Percentiles rank a stretch among this genome's conserved stretches.
These are phyloP conservation scores for Aspergillus persii DNA, from an alignment of 2,329 filamentous ascomycete species.

Conservation along the genomic window DNA sequence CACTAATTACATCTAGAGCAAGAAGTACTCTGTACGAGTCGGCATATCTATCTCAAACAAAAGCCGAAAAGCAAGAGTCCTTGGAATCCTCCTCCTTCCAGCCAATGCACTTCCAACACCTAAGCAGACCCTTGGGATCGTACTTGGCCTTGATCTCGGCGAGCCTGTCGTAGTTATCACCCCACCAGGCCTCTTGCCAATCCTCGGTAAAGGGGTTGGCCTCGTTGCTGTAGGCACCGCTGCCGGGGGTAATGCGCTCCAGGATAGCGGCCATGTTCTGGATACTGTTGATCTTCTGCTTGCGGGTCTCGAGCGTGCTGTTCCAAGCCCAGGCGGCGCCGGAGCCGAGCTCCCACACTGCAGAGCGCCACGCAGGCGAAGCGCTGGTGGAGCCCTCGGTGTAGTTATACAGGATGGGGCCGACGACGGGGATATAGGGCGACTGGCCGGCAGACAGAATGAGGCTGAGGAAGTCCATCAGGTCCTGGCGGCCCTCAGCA, in stretches of 20 bases:
- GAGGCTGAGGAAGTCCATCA: slow-evolving; percentile 11
- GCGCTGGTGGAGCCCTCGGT: slow-evolving; percentile 12
- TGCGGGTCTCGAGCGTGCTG: slow-evolving; percentile 10
- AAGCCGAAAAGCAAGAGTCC: background rate
- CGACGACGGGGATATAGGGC: slow-evolving; percentile 16
- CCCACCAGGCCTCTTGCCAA: slow-evolving; percentile 20
- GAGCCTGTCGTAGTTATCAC: slow-evolving; percentile 18
- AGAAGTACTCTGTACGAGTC: no score
- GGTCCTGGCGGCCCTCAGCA: slow-evolving; percentile 9
- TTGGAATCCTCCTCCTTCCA: background rate
- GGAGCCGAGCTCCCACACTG: slow-evolving; percentile 16
- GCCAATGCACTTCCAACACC: background rate
- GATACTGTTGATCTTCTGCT: slow-evolving; percentile 8
- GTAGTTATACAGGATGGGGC: slow-evolving; percentile 16
- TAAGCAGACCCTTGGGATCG: slow-evolving; percentile 11
- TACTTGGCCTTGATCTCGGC: slow-evolving; percentile 19
- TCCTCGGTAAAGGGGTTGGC: slow-evolving; percentile 16
- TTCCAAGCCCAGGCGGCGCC: slow-evolving; percentile 14
- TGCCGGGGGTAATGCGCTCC: slow-evolving; percentile 14
- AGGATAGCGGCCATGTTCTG: slow-evolving; percentile 10
- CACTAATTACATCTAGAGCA: no score
- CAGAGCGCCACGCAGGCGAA: slow-evolving; percentile 19
- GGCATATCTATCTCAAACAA: background rate
- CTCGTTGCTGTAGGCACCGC: slow-evolving; percentile 20
- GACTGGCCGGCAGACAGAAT: slow-evolving; percentile 5